Base-by-base conservation (phyloP, 495 filamentous ascomycete genomes). In the Oleoguttula mirabilis region DNA sequence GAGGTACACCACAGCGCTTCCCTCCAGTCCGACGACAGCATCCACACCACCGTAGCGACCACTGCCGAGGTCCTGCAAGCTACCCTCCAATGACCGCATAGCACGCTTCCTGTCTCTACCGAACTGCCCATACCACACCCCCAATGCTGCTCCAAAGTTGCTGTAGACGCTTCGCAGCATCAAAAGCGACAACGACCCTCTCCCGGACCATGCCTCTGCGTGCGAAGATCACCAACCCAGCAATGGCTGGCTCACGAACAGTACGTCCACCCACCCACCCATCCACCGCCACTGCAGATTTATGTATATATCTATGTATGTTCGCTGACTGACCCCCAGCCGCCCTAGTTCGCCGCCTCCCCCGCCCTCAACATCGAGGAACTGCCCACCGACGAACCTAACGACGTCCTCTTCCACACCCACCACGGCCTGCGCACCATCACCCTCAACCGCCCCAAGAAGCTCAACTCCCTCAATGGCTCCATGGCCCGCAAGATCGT, bases 401-500 rank as follows among this genome's bases (percentile, higher is more conserved):
- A 87, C 48, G 92, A 98, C 73, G 90, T 98, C 42, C 66, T 94
- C 35, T 96, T 98, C 73, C 73, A 76, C 58, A 79, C 76, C 44
- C 68, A 79, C 53, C 90, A 90, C 66, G 90, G 88, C 38, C 70
- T 96, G 27, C 84, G 90, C 39, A 84, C 81, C 53, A 79, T 98
- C 56, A 83, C 94, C 65, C 82, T 98, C 45, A 96, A 98, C 68
- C 77, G 90, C 21, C 90, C 88, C 10, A 69, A 70, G 53, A 93
- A 93, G 66, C 69, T 83, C 50, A 96, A 98, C 60, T 79, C 87
- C 22, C 72, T 98, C 48, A 82, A 93, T 59, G 81, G 75, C 32
- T 94, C 87, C 43, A 98, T 98, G 90, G 82, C 76, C 24, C 72
- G 80, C 41, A 96, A 96, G 66, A 95, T 96, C 49, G 60, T 83